Base-by-base conservation (phyloP, 208 protist genomes). In the Leishmania mexicana region DNA sequence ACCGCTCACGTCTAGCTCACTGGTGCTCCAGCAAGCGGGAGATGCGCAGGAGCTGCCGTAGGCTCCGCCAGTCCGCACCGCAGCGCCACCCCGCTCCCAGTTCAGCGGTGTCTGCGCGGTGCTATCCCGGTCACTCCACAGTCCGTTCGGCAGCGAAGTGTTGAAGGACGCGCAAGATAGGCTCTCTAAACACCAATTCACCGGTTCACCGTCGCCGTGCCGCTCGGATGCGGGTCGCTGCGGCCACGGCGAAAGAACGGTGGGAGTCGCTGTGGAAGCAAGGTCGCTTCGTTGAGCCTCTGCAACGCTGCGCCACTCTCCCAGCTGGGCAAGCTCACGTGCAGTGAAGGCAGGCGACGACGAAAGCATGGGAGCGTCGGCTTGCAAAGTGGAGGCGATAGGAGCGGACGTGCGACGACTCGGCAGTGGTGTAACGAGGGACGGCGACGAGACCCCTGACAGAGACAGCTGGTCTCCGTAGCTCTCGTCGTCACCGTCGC, bases 361-460 rank as follows among this genome's bases (percentile, higher is more conserved):
- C 6, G 68, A 73, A 21, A 53, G 28, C 68, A 49, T n/a, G 3
- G 13, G 24, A 51, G 68, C 1, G 21, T n/a, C 24, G 21, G 24
- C 21, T 24, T 51, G 49, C 68, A 51, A 15, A 24, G 42, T 28
- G 68, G 68, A 51, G 42, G 21, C 11, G 38, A 42, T 51, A 17
- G 75, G 28, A 51, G 74, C 45, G 6, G 62, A 40, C 24, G 53
- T 8, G 28, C 58, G 64, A n/a, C 40, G 65, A 57, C 78, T 86
- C 15, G 74, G 42, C 65, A 60, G 62, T 45, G 75, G 78, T 21
- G 83, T 83, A 31, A 65, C 13, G 45, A 86, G 17, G 3, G 83
- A 82, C 17, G 83, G 78, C 40, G 83, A 86, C 13, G 78, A 86
- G 1, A 82, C 83, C 53, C 73, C 54, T 3, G 83, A 86, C 28